These are phyloP conservation scores for Crithidia expoeki DNA, from an alignment of 208 protist species.

Conservation along the genomic window DNA sequence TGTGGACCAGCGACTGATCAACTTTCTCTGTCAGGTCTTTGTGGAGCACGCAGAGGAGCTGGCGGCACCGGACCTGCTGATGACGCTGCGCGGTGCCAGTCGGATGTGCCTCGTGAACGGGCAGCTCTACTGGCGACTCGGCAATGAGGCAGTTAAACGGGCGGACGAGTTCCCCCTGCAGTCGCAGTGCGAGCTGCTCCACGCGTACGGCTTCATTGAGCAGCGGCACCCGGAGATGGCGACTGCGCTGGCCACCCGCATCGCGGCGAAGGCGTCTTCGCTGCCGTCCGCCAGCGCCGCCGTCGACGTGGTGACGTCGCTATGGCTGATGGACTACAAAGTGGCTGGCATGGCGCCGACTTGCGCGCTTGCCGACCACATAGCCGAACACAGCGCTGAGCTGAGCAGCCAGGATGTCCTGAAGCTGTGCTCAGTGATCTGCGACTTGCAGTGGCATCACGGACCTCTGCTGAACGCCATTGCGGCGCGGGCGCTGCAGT, in stretches of 20 bases:
- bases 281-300: constrained; percentile 54
- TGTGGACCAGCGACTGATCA: constrained; percentile 73
- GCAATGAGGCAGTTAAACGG: constrained; percentile 32
- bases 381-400: constrained; percentile 44
- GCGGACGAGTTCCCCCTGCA: constrained; percentile 51
- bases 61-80: constrained; percentile 57
- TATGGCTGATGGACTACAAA: constrained; percentile 71
- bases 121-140: constrained; percentile 65
- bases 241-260: constrained; percentile 28
- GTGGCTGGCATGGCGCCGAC: constrained; percentile 27
- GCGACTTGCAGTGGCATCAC: constrained; percentile 53
- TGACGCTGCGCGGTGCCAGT: constrained; percentile 64
- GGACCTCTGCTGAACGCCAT: constrained; percentile 53
- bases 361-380: constrained; percentile 32
- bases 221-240: constrained; percentile 40
- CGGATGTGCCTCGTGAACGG: constrained; percentile 71
- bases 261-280: constrained; percentile 33
- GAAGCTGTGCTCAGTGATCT: constrained; percentile 67
- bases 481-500: constrained; percentile 43
- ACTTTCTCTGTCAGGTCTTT: constrained; percentile 45
- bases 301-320: constrained; percentile 53
- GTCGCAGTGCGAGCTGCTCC: constrained; percentile 60
- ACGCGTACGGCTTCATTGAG: constrained; percentile 61
- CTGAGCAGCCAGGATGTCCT: constrained; percentile 46
- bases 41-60: constrained; percentile 44